Conservation (phyloP, 805 yeast species). For the Blastobotrys terrestris region DNA sequence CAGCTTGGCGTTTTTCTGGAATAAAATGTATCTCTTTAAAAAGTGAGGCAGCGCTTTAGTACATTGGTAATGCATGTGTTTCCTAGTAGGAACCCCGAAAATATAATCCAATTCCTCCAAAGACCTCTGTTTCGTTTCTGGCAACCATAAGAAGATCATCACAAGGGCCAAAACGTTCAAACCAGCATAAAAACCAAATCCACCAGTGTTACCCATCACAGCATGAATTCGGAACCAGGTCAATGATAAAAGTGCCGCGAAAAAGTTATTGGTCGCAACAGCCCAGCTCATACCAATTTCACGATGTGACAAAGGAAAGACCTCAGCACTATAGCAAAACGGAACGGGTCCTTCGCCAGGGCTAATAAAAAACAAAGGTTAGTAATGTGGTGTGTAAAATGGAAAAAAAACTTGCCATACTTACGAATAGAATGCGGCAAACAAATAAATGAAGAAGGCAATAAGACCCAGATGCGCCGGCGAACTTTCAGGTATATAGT, state of each 20-base stretch:
- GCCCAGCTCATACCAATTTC: slow-evolving; percentile 65
- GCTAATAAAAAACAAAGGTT: slow-evolving; percentile 20
- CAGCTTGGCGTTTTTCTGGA: slow-evolving; percentile 2
- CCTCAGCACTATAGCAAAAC: slow-evolving; percentile 77
- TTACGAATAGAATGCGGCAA: slow-evolving; percentile 64
- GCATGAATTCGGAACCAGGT: slow-evolving; percentile 69
- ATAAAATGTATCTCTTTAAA: slow-evolving; percentile 11
- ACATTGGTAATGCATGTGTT: slow-evolving; percentile 45
- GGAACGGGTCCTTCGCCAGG: too few species aligned
- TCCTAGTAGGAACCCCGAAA: slow-evolving; percentile 47
- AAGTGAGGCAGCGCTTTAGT: slow-evolving; percentile 12
- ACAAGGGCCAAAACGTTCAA: slow-evolving; percentile 73
- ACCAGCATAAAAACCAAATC: slow-evolving; percentile 83
- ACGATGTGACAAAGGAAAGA: slow-evolving; percentile 69
- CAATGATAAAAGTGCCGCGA: slow-evolving; percentile 53
- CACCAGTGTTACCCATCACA: slow-evolving; percentile 73
- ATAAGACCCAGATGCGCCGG: slow-evolving; percentile 55
- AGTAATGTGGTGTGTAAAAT: not conserved
- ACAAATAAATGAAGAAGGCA: slow-evolving; percentile 66
- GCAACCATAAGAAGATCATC: slow-evolving; percentile 44
- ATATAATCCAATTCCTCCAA: slow-evolving; percentile 73
- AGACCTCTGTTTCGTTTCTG: slow-evolving; percentile 67
- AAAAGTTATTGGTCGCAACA: slow-evolving; percentile 44
- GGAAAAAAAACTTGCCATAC: slow-evolving; percentile 25
- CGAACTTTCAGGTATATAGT: slow-evolving; percentile 49